Evolutionary conservation across 371 early-diverging fungal species (phyloP).

Genomic region (Parasitella parasitica): DNA sequence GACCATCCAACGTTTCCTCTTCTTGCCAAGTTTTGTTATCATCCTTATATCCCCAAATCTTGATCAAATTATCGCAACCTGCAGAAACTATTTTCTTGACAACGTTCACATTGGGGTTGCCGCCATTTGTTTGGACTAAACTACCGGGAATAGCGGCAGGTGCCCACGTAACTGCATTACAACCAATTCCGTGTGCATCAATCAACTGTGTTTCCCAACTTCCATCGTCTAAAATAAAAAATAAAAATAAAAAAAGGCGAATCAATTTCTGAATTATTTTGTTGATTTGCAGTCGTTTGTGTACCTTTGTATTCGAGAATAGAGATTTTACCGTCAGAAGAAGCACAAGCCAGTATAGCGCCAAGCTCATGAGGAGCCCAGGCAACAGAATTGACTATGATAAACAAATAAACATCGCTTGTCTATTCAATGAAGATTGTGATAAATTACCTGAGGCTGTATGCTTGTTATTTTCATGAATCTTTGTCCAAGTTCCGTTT

Average conservation of each 20-base stretch:
- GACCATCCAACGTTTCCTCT: constrained; percentile 85
- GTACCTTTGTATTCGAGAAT: constrained; percentile 87
- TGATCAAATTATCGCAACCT: constrained; percentile 95
- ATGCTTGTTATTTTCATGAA: constrained; percentile 90
- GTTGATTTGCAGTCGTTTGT: too few relatives aligned
- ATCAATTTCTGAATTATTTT: not conserved
- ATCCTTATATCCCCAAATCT: constrained; percentile 90
- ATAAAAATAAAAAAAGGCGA: too few relatives aligned
- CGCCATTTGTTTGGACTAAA: constrained; percentile 70
- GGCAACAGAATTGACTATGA: constrained; percentile 87
- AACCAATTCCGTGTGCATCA: constrained; percentile 91
- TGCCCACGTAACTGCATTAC: constrained; percentile 95
- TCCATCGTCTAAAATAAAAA: constrained; percentile 68
- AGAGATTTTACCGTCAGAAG: constrained; percentile 95
- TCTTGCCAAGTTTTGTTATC: constrained; percentile 75
- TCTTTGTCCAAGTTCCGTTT: constrained; percentile 81
- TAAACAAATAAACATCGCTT: not conserved
- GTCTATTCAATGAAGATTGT: not conserved
- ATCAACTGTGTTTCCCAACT: constrained; percentile 75
- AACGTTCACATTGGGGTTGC: constrained; percentile 50
- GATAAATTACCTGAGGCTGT: constrained; percentile 83
- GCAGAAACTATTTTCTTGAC: constrained; percentile 88
- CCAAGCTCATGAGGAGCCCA: constrained; percentile 98
- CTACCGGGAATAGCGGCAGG: constrained; percentile 86
- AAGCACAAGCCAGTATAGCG: constrained; percentile 88